Percentiles rank a stretch among this genome's conserved stretches.
These are phyloP conservation scores for Erucastrum elatum DNA, from an alignment of 345 rosid species.

Conservation along the genomic window DNA sequence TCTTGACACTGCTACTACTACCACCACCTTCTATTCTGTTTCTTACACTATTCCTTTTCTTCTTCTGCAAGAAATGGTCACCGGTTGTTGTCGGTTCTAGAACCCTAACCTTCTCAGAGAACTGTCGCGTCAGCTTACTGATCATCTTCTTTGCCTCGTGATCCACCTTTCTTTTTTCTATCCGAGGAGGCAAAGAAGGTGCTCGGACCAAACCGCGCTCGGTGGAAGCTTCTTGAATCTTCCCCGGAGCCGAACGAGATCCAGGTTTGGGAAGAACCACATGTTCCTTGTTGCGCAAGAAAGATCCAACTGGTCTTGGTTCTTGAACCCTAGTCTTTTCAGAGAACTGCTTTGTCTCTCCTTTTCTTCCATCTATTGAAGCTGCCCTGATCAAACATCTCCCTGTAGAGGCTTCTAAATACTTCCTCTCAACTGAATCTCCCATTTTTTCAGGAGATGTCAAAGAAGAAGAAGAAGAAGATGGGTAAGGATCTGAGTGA, in stretches of 20 bases:
- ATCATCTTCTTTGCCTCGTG: conserved; percentile 31
- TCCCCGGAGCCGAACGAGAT: conserved; percentile 33
- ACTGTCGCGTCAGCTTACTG: conserved; percentile 44
- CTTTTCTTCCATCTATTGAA: conserved; percentile 19
- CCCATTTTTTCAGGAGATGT: conserved; percentile 22
- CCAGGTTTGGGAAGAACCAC: background rate
- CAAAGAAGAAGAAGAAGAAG: conserved; percentile 33
- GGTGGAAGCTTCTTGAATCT: conserved; percentile 31
- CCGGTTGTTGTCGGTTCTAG: conserved; percentile 27
- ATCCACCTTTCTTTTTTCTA: conserved; percentile 30
- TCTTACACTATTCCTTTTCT: conserved; percentile 17
- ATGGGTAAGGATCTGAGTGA: conserved; percentile 65
- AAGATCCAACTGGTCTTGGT: conserved; percentile 7
- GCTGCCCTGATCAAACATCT: background rate
- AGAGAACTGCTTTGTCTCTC: conserved; percentile 17
- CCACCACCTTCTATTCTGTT: conserved; percentile 18
- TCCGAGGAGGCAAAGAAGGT: conserved; percentile 44
- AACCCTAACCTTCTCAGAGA: conserved; percentile 43
- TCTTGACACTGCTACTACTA: conserved; percentile 12
- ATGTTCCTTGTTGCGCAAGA: conserved; percentile 28
- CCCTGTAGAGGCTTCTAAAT: conserved; percentile 13
- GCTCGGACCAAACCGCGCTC: conserved; percentile 30
- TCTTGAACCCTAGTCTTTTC: conserved; percentile 32
- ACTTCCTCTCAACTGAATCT: conserved; percentile 21
- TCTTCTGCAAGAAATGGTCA: conserved; percentile 25